Percentiles rank a stretch among this genome's conserved stretches.
These are phyloP conservation scores for Phytophthora tubulina DNA, from an alignment of 352 stramenopile genomes.

Conservation along the genomic window DNA sequence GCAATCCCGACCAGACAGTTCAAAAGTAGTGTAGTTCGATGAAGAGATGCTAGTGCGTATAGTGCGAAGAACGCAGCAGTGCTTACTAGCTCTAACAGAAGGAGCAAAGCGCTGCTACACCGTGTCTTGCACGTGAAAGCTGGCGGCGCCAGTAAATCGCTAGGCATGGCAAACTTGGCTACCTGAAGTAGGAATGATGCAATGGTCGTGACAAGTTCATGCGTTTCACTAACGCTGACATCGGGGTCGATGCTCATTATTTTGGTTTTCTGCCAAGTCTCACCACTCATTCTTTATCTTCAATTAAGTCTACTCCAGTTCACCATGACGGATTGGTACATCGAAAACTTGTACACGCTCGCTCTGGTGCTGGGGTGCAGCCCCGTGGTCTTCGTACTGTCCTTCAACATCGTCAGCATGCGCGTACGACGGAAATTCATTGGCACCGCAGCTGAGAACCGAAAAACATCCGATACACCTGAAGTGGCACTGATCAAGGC, in stretches of 20 bases:
- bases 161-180: constrained; percentile 12
- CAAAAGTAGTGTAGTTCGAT: constrained; percentile 44
- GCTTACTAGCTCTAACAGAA: constrained; percentile 54
- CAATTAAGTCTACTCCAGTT: not conserved
- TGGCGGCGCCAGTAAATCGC: constrained; percentile 45
- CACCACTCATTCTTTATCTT: constrained; percentile 4
- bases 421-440: constrained; percentile 41
- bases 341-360: constrained; percentile 51
- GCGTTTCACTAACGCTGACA: constrained; percentile 33
- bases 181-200: constrained; percentile 12
- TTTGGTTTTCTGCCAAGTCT: constrained; percentile 33
- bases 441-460: constrained; percentile 11
- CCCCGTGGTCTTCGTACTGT: constrained; percentile 48
- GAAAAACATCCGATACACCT: constrained; percentile 49
- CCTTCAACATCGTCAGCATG: constrained; percentile 42
- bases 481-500: constrained; percentile 70
- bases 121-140: constrained; percentile 59
- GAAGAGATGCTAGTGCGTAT: constrained; percentile 49
- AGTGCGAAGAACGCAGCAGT: constrained; percentile 53
- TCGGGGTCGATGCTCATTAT: constrained; percentile 22
- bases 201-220: constrained; percentile 9
- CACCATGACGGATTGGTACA: constrained; percentile 63
- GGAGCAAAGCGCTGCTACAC: constrained; percentile 45
- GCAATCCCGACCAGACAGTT: constrained; percentile 48
- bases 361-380: constrained; percentile 47